Base-by-base conservation (phyloP, 192 early-diverging fungal genomes). In the Pilaira anomala region DNA sequence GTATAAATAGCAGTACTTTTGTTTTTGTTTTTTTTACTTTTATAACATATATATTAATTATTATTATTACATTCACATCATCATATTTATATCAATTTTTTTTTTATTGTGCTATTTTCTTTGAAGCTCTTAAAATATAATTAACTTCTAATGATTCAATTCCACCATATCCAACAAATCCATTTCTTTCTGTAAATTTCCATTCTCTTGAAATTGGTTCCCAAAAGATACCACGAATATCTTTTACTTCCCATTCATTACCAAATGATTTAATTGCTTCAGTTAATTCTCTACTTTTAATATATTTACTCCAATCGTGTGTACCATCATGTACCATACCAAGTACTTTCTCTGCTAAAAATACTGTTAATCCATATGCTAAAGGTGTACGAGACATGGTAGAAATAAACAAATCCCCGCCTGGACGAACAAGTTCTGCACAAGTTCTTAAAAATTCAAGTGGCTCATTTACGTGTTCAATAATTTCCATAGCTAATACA, bases 391-490 rank as follows among this genome's bases (percentile, higher is more conserved):
- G 88, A 58, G 91, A 92, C 70, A 98, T 98, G 55, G 94, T 98
- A 2, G 93, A 96, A 36, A 97, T 63, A 24, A 98, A 85, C 19
- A 96, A 40, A 12, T 83, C 52, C 1, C 83, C 93, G 2, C 80
- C 85, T 16, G 44, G 66, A 40, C 52, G 36, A 56, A 87, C 88
- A 29, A 97, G 75, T 40, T 82, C 58, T 25, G 79, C 66, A 45
- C 90, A 86, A 0, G 83, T 76, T n/a, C 70, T 63, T 7, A 95
- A 77, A 71, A 98, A 97, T 19, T 68, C 68, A 4, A 68, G 55
- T 0, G 91, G 87, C 62, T 93, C 78, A 13, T 73, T 77, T 6
- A 98, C 96, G 68, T 97, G 94, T 76, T 98, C 96, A 50, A 97
- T 88, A 26, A 97, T 91, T 69, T 98, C 96, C 69, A 95, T 73